phyloP scores from a whole-genome alignment of 2,329 filamentous ascomycete species.

The Endocalyx cinctus region DNA sequence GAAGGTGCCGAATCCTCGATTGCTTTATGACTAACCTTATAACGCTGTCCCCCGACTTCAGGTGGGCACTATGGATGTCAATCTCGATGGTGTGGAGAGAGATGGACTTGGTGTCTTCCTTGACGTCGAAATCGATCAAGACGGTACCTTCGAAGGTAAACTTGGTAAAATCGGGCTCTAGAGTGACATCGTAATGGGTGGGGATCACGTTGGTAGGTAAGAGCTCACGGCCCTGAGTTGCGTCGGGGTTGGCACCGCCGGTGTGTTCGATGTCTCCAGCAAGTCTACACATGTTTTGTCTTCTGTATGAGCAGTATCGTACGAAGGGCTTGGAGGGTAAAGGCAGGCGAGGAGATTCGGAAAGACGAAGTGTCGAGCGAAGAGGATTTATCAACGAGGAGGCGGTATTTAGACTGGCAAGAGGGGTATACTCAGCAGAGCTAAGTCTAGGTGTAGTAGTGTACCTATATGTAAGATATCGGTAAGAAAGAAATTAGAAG shows the following conservation, averaged over 20 bases:
- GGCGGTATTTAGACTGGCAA: too few relatives aligned
- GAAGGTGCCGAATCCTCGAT: too few relatives aligned
- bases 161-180: constrained; percentile 86
- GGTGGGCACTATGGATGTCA: constrained; percentile 69
- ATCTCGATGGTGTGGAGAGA: constrained; percentile 85
- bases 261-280: constrained; percentile 50
- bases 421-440: constrained; percentile 5
- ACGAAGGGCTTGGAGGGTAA: constrained; percentile 14
- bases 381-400: constrained; percentile 8
- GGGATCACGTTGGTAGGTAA: constrained; percentile 89
- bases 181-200: constrained; percentile 82
- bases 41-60: constrained; percentile 56
- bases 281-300: constrained; percentile 66
- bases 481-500: background rate
- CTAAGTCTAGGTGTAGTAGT: constrained; percentile 2
- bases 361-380: constrained; percentile 13
- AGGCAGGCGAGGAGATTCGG: constrained; percentile 9
- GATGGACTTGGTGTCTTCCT: constrained; percentile 78
- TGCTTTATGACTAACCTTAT: constrained; percentile 35
- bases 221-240: constrained; percentile 63
- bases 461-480: background rate
- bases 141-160: constrained; percentile 85
- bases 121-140: constrained; percentile 79
- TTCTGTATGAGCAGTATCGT: constrained; percentile 67
- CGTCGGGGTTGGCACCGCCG: constrained; percentile 53